These are phyloP conservation scores for Adenanthera pavonina DNA, from an alignment of 306 rosid genomes.

Conservation along the genomic window DNA sequence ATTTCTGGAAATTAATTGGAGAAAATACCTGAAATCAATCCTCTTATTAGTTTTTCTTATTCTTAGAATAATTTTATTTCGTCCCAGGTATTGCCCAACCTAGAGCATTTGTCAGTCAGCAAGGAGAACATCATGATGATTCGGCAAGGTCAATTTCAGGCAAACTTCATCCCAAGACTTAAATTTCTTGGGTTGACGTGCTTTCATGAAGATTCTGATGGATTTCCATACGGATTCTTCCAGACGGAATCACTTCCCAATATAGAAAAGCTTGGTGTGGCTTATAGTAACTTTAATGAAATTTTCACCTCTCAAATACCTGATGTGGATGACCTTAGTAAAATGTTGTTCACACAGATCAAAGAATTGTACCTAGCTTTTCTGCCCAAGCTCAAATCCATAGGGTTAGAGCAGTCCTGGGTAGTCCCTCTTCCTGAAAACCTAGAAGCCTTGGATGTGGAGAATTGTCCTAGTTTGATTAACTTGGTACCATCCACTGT, in stretches of 20 bases:
- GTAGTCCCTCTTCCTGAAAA: no score
- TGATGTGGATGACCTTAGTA: neutral
- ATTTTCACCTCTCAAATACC: slow-evolving; percentile 2
- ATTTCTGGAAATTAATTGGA: no score
- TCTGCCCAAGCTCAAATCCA: neutral
- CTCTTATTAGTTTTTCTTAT: neutral
- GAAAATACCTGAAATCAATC: neutral
- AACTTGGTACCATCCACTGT: neutral
- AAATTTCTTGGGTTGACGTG: neutral
- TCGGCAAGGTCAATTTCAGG: slow-evolving; percentile 2
- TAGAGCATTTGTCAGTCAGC: neutral
- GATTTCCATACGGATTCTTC: neutral
- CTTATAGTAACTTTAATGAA: neutral
- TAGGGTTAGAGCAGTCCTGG: no score
- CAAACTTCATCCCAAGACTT: neutral
- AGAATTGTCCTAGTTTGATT: neutral
- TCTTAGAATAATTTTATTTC: neutral
- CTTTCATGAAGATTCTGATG: neutral
- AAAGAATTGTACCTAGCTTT: neutral
- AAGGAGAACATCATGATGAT: slow-evolving; percentile 16
- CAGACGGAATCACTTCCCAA: neutral
- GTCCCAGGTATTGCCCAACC: slow-evolving; percentile 24
- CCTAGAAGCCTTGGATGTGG: neutral
- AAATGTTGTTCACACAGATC: neutral
- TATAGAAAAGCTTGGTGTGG: neutral